Evolutionary conservation across 164 flowering plant genomes (phyloP).

Genomic region (Umbellularia californica): DNA sequence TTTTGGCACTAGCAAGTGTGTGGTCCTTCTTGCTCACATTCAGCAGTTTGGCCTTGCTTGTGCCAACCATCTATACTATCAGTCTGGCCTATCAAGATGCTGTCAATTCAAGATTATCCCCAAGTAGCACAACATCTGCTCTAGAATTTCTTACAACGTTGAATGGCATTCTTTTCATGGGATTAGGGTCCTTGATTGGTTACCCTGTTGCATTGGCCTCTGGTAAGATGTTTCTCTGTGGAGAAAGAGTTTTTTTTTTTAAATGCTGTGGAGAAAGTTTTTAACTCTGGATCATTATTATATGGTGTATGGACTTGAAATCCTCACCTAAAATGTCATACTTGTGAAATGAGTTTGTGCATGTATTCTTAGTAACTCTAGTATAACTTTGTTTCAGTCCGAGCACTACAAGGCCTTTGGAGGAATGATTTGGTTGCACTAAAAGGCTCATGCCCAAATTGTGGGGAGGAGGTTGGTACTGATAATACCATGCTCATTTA

Average conservation of each 20-base stretch:
- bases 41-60: slow-evolving; percentile 58
- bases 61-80: slow-evolving; percentile 54
- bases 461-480: slow-evolving; percentile 83
- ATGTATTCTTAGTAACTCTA: slow-evolving; percentile 1
- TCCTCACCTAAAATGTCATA: background rate
- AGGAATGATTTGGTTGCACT: slow-evolving; percentile 88
- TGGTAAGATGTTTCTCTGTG: slow-evolving; percentile 36
- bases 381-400: slow-evolving; percentile 36
- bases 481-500: slow-evolving; percentile 1
- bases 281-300: background rate
- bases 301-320: background rate
- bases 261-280: background rate
- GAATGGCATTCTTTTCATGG: slow-evolving; percentile 54
- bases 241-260: background rate
- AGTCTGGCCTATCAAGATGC: slow-evolving; percentile 57
- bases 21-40: slow-evolving; percentile 75
- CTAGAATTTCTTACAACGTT: slow-evolving; percentile 38
- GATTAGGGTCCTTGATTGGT: slow-evolving; percentile 62
- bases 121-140: slow-evolving; percentile 29
- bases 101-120: slow-evolving; percentile 32
- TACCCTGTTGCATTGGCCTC: slow-evolving; percentile 82
- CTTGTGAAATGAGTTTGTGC: background rate
- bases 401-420: slow-evolving; percentile 80
- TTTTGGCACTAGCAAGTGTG: slow-evolving; percentile 69
- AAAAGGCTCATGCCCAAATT: slow-evolving; percentile 89